Conservation (phyloP, 805 yeast species). For the Saccharomycopsis javanensis region DNA sequence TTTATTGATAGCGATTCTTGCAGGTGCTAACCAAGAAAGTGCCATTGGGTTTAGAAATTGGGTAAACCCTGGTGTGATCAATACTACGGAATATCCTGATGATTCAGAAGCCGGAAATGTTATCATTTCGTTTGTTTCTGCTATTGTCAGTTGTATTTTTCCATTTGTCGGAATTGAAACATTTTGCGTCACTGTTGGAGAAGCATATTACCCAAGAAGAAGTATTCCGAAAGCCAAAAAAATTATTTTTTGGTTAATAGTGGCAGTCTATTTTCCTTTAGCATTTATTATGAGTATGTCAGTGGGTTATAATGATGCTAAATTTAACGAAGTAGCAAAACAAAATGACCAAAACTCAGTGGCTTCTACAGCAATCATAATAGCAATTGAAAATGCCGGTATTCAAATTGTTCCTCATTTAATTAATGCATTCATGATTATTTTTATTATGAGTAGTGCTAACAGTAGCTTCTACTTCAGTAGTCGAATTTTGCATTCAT, state of each 20-base stretch:
- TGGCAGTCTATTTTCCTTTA: constrained; percentile 41
- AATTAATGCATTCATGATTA: constrained; percentile 39
- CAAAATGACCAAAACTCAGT: constrained; percentile 34
- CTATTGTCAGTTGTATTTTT: constrained; percentile 41
- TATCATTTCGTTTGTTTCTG: constrained; percentile 44
- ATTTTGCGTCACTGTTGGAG: constrained; percentile 40
- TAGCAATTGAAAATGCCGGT: constrained; percentile 40
- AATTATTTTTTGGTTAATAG: constrained; percentile 46
- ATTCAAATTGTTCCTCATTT: constrained; percentile 39
- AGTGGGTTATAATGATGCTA: constrained; percentile 39
- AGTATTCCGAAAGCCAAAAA: constrained; percentile 44
- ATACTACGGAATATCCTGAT: constrained; percentile 26
- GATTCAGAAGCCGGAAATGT: constrained; percentile 31
- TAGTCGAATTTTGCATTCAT: constrained; percentile 34
- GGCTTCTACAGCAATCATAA: constrained; percentile 40
- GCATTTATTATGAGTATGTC: constrained; percentile 48
- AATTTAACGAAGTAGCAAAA: constrained; percentile 26
- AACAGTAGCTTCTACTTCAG: constrained; percentile 39
- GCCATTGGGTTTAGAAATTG: constrained; percentile 34
- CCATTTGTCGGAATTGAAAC: constrained; percentile 44
- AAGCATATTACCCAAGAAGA: constrained; percentile 38
- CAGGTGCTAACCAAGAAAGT: constrained; percentile 31
- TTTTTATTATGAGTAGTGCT: constrained; percentile 34
- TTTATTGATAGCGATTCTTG: constrained; percentile 32
- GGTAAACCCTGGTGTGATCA: constrained; percentile 35